Percentiles rank a stretch among this genome's conserved stretches.
phyloP scores from a whole-genome alignment of 2,329 filamentous ascomycete species.

The Nemania sp. region DNA sequence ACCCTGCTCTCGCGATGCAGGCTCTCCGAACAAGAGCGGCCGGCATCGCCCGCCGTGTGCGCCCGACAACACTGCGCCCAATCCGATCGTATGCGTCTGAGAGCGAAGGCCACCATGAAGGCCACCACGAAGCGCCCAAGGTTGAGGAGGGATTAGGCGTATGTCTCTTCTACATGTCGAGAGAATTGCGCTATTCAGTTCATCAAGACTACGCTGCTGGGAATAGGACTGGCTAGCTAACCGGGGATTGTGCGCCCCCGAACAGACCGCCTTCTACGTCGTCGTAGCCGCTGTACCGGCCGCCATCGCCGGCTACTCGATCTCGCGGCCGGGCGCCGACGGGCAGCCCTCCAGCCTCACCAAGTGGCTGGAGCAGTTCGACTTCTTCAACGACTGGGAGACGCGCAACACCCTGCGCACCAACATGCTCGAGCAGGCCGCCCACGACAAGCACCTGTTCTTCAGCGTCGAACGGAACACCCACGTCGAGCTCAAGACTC shows the following conservation, averaged over 20 bases:
- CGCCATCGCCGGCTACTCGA: constrained; percentile 51
- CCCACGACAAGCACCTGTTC: constrained; percentile 60
- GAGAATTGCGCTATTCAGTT: neutral
- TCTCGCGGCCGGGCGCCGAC: constrained; percentile 52
- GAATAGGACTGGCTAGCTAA: constrained; percentile 14
- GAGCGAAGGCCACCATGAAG: constrained; percentile 44
- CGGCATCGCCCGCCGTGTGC: constrained; percentile 44
- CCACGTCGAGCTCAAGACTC: constrained; percentile 57
- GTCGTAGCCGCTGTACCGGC: constrained; percentile 50
- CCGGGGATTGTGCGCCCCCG: neutral
- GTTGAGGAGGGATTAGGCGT: constrained; percentile 61
- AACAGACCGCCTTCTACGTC: constrained; percentile 54
- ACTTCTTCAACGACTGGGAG: constrained; percentile 54
- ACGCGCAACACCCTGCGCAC: constrained; percentile 57
- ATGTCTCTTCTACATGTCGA: constrained; percentile 40
- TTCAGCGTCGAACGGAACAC: constrained; percentile 49
- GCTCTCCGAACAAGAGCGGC: constrained; percentile 50
- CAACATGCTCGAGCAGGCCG: constrained; percentile 57
- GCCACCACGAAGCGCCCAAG: constrained; percentile 40
- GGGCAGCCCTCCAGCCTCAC: constrained; percentile 54
- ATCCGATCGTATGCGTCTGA: constrained; percentile 59
- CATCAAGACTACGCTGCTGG: neutral
- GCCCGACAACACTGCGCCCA: constrained; percentile 39
- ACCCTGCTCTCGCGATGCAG: constrained; percentile 35
- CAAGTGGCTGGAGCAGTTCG: constrained; percentile 51